These are phyloP conservation scores for Chimonanthus salicifolius DNA, from an alignment of 164 flowering plant species.

Conservation along the genomic window DNA sequence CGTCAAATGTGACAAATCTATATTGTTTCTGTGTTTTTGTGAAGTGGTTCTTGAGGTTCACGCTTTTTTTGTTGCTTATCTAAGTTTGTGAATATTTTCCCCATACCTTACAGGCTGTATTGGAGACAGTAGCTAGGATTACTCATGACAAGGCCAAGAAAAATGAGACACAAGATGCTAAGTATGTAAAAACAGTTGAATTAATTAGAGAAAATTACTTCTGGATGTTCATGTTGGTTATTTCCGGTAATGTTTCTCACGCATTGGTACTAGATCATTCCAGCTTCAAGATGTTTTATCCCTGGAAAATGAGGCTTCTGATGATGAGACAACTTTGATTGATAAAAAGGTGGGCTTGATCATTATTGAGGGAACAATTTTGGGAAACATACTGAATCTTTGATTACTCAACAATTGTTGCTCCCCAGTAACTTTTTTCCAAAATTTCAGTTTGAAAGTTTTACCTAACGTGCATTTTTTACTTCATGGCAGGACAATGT, in stretches of 20 bases:
- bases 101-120: conserved; percentile 54
- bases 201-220: background rate
- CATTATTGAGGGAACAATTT: background rate
- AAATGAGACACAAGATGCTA: conserved; percentile 72
- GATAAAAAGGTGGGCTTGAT: conserved; percentile 64
- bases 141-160: conserved; percentile 77
- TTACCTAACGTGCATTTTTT: conserved; percentile 7
- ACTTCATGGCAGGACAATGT: conserved; percentile 67
- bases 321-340: conserved; percentile 68
- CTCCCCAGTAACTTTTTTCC: background rate
- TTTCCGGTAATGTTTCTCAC: conserved; percentile 8
- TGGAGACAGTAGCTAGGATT: conserved; percentile 91
- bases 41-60: too few species aligned
- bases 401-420: background rate
- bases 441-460: background rate
- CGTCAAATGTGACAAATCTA: too few species aligned
- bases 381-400: background rate
- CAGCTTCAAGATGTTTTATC: conserved; percentile 82
- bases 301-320: conserved; percentile 73
- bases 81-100: conserved; percentile 2
- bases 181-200: conserved; percentile 36
- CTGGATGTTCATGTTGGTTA: conserved; percentile 7
- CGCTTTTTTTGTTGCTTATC: too few species aligned
- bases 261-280: conserved; percentile 77
- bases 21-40: too few species aligned